Evolutionary conservation across 345 rosid species (phyloP), one percentile per base, ranked within the genome.

Genomic region (Citrus australasica): DNA sequence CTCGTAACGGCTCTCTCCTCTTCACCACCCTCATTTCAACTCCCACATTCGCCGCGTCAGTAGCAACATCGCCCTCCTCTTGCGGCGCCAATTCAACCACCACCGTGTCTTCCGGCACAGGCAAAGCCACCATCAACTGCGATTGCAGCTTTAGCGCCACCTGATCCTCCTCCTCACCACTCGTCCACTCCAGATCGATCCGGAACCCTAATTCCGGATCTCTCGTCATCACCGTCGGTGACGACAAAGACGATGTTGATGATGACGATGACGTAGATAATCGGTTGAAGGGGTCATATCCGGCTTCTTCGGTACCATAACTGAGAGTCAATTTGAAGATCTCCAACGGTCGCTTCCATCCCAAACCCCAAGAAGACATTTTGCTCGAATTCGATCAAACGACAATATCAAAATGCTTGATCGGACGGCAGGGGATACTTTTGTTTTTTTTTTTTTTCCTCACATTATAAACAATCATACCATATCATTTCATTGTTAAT

Each of bases 281-380:
- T 38, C 82, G 89, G 78, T 81, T 81, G 17, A 80, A 16, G 2
- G 58, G 87, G 80, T 89, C 90, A 25, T 89, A 92, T 27, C 77
- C 83, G 24, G 85, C 84, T 70, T 90, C 93, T 76, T 94, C 98
- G 0, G 87, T 80, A 7, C 98, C 98, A 75, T 94, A 96, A 0
- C 85, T 84, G 59, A 96, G 94, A 14, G 84, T 87, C 19, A 96
- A 76, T 42, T 90, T 96, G 88, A 94, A 93, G 83, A 80, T 82
- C 86, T 96, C 98, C 82, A 90, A 88, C 6, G 98, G 86, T 73
- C 99, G 85, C 83, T 94, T 94, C 99, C 99, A 96, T 51, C 99
- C 98, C 74, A 95, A 80, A 63, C 97, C 98, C 99, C 99, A 95
- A 64, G 98, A 95, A 60, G 98, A 96, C 99, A 96, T 96, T 87